Evolutionary conservation across 345 rosid genomes (phyloP).

Genomic region (Carallia pectinifolia): DNA sequence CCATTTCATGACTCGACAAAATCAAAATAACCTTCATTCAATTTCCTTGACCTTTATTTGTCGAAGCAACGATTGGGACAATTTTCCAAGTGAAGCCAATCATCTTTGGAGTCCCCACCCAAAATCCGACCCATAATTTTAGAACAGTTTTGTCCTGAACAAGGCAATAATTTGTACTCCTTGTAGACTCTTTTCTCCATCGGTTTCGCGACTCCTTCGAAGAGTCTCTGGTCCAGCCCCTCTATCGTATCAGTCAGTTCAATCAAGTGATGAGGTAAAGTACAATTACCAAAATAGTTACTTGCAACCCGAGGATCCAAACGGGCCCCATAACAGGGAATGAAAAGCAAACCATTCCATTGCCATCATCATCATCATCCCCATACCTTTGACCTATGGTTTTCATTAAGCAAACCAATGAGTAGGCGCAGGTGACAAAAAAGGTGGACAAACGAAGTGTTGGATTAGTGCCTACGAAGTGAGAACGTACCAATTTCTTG

Average conservation of each 20-base stretch:
- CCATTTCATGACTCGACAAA: constrained; percentile 24
- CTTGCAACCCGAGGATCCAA: constrained; percentile 18
- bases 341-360: constrained; percentile 3
- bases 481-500: constrained; percentile 2
- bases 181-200: background rate
- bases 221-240: background rate
- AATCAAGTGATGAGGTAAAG: background rate
- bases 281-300: constrained; percentile 38
- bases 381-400: constrained; percentile 3
- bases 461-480: background rate
- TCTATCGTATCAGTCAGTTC: background rate
- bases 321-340: constrained; percentile 26
- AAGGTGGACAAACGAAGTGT: constrained; percentile 29
- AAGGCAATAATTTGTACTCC: background rate
- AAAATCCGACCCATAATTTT: constrained; percentile 15
- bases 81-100: constrained; percentile 25
- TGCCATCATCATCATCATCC: background rate
- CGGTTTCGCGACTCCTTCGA: background rate
- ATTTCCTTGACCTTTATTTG: constrained; percentile 15
- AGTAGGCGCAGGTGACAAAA: constrained; percentile 21
- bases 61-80: constrained; percentile 19
- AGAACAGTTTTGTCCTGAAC: constrained; percentile 17
- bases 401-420: constrained; percentile 17
- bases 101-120: constrained; percentile 25
- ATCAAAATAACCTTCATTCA: constrained; percentile 29